Evolutionary conservation across 2,329 filamentous ascomycete species (phyloP), one percentile per base, ranked within the genome.

Genomic region (Gremmenia infestans): DNA sequence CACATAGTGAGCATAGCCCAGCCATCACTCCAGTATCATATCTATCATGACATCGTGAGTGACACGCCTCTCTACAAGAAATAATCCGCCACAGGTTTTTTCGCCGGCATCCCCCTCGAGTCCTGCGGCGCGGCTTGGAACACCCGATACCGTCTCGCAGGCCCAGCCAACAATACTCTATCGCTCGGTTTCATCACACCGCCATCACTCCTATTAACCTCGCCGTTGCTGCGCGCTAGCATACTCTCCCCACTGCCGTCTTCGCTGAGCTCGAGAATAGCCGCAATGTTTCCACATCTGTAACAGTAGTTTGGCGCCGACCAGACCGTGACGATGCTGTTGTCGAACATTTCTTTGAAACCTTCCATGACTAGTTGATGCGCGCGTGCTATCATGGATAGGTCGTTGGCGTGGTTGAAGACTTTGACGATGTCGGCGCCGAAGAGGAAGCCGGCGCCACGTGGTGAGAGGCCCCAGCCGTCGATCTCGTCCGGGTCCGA

Each of bases 361-460:
- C 94, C 94, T 72, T 99, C 94, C 94, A 97, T 99, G 62, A 99
- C 94, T 22, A 99, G 84, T 72, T 99, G 94, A 70, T 99, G 94
- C 1, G 94, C 94, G 54, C 94, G 85, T 17, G 93, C 94, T 62
- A 99, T 94, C 52, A 99, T 80, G 22, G 87, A 91, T 28, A 99
- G 81, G 68, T 96, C 90, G 71, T 99, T 99, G 56, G 86, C 83
- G 73, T 97, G 87, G 74, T 97, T 99, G 77, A 99, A 99, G 62
- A 86, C 85, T 67, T 94, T 95, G 67, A 97, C 93, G 56, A 97
- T 97, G 70, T 97, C 92, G 3, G 89, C 87, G 51, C 94, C 94
- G 64, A 99, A 99, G 12, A 97, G 79, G 76, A 97, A 99, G 0
- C 94, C 94, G 0, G 94, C 94, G 9, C 94, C 94, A 39, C 62